Evolutionary conservation across 2,329 filamentous ascomycete species (phyloP).

Genomic region (Mycosphaerella arachidis): DNA sequence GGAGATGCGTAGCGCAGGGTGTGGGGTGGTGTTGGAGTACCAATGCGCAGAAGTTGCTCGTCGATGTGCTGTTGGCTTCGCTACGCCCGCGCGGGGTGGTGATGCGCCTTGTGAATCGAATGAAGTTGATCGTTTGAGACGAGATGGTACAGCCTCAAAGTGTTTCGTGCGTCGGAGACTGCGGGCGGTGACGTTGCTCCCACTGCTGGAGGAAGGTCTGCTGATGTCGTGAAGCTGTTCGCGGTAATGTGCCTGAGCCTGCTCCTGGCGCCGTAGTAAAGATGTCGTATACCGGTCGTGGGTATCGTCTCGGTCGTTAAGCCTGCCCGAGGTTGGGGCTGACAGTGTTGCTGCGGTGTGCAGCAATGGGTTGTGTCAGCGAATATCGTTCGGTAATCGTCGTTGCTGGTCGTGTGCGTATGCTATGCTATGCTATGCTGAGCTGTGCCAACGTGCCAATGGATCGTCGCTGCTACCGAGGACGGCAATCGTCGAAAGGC

Average conservation of each 20-base stretch:
- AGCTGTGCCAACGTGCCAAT: not conserved
- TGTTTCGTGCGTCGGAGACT: constrained; percentile 52
- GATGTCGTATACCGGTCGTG: constrained; percentile 52
- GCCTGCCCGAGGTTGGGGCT: constrained; percentile 36
- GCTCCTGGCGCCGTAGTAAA: constrained; percentile 47
- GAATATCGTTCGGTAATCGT: not conserved
- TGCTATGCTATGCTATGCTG: not conserved
- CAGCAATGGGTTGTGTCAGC: not conserved
- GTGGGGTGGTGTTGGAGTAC: constrained; percentile 36
- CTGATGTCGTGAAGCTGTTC: constrained; percentile 33
- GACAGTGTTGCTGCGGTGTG: constrained; percentile 37
- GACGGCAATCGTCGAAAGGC: not conserved
- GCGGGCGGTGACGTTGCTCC: constrained; percentile 39
- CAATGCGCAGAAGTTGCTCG: constrained; percentile 31
- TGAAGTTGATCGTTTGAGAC: constrained; percentile 40
- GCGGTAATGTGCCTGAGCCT: constrained; percentile 31
- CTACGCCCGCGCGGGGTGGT: constrained; percentile 21
- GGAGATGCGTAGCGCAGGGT: constrained; percentile 65
- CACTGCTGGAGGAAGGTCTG: constrained; percentile 51
- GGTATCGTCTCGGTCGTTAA: constrained; percentile 52
- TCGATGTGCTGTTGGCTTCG: constrained; percentile 30
- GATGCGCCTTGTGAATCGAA: constrained; percentile 35
- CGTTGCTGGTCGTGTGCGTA: not conserved
- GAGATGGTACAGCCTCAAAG: constrained; percentile 40
- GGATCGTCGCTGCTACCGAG: not conserved